Percentiles rank a stretch among this genome's conserved stretches.
Evolutionary conservation across 1,284 basidiomycete species (phyloP).

Genomic region (Sanghuangporus baumii): DNA sequence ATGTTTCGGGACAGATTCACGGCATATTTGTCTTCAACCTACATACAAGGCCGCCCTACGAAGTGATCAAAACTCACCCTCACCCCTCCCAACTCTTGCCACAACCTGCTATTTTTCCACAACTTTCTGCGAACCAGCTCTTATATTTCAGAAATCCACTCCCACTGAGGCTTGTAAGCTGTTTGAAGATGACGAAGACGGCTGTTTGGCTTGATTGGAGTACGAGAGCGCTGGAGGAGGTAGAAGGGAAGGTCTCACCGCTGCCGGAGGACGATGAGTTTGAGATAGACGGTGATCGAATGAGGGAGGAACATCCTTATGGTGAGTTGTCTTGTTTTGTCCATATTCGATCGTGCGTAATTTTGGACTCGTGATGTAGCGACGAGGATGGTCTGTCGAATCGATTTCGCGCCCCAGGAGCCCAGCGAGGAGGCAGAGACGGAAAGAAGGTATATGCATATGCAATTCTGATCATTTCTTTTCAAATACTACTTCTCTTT

Average conservation of each 20-base stretch:
- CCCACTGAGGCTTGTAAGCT: conserved; percentile 11
- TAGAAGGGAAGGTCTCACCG: not conserved
- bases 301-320: conserved; percentile 10
- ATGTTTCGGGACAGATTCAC: not conserved
- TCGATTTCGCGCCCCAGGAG: conserved; percentile 1
- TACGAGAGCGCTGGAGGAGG: conserved; percentile 3
- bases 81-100: not conserved
- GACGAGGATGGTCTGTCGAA: conserved; percentile 4
- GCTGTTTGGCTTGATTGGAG: conserved; percentile 16
- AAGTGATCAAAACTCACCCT: not conserved
- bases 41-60: not conserved
- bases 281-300: not conserved
- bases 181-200: conserved; percentile 13
- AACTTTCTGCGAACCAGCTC: conserved; percentile 8
- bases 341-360: not conserved
- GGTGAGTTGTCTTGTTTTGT: not conserved
- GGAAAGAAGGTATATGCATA: not conserved
- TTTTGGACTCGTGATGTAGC: not conserved
- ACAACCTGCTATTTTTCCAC: conserved; percentile 2
- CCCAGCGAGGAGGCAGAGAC: not conserved
- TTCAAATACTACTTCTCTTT: not conserved
- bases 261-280: not conserved
- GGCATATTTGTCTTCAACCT: conserved; percentile 8
- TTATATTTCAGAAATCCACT: conserved; percentile 6
- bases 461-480: not conserved